These are phyloP conservation scores for Fusarium napiforme DNA, from an alignment of 2,329 filamentous ascomycete species.

Conservation along the genomic window DNA sequence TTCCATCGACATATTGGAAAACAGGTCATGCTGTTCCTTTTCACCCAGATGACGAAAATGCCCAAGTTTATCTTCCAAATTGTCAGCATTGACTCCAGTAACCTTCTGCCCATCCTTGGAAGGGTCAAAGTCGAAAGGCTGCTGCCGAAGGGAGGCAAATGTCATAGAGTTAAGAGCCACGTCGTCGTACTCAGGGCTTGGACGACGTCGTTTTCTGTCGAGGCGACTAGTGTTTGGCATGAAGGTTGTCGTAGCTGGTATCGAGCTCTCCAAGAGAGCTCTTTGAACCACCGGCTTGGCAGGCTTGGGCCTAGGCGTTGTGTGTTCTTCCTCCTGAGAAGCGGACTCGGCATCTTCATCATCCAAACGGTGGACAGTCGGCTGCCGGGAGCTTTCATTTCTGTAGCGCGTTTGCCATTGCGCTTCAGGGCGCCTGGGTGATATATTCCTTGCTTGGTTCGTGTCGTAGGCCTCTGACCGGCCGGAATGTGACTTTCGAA, in stretches of 20 bases:
- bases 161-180: slow-evolving; percentile 64
- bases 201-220: slow-evolving; percentile 56
- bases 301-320: slow-evolving; percentile 41
- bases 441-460: slow-evolving; percentile 40
- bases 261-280: slow-evolving; percentile 38
- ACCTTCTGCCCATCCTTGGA: slow-evolving; percentile 54
- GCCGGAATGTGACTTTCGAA: slow-evolving; percentile 43
- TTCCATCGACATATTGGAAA: slow-evolving; percentile 62
- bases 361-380: slow-evolving; percentile 37
- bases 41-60: slow-evolving; percentile 61
- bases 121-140: slow-evolving; percentile 69
- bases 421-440: slow-evolving; percentile 39
- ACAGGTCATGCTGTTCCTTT: slow-evolving; percentile 61
- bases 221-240: slow-evolving; percentile 18
- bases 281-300: slow-evolving; percentile 32
- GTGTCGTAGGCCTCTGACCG: slow-evolving; percentile 35
- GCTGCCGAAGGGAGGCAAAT: slow-evolving; percentile 60
- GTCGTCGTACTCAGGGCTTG: slow-evolving; percentile 67
- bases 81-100: slow-evolving; percentile 52
- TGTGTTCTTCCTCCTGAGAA: slow-evolving; percentile 39
- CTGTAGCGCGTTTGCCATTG: slow-evolving; percentile 36
- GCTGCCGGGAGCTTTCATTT: slow-evolving; percentile 30
- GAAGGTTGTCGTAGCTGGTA: slow-evolving; percentile 29
- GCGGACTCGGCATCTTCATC: slow-evolving; percentile 37
- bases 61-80: slow-evolving; percentile 60